Evolutionary conservation across 192 early-diverging fungal genomes (phyloP).

Genomic region (Endogone sp.): DNA sequence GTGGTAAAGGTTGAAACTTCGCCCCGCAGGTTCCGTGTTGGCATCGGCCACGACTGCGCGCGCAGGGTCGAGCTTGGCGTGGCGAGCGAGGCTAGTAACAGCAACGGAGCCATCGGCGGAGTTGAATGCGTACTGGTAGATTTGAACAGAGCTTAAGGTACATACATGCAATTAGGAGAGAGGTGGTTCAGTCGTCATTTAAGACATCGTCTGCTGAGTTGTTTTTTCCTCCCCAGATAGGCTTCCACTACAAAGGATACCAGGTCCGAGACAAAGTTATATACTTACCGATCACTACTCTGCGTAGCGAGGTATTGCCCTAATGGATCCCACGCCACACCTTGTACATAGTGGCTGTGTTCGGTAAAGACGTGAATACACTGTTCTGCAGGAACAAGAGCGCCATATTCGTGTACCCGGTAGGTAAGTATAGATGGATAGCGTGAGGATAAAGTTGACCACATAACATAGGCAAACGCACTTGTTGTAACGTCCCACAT

Average conservation of each 20-base stretch:
- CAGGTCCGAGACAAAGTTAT: too few species aligned
- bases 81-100: slow-evolving; percentile 23
- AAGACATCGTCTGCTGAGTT: slow-evolving; percentile 1
- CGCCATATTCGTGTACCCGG: too few species aligned
- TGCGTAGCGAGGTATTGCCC: slow-evolving; percentile 85
- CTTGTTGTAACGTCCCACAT: slow-evolving; percentile 79
- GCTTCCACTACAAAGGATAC: too few species aligned
- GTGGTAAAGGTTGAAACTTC: slow-evolving; percentile 58
- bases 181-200: too few species aligned
- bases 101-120: slow-evolving; percentile 20
- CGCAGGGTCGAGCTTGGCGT: slow-evolving; percentile 18
- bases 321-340: slow-evolving; percentile 93
- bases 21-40: slow-evolving; percentile 11
- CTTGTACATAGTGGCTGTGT: slow-evolving; percentile 95
- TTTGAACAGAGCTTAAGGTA: slow-evolving; percentile 35
- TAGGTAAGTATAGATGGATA: too few species aligned
- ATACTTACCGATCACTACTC: slow-evolving; percentile 81
- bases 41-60: neutral
- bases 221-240: too few species aligned
- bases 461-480: too few species aligned
- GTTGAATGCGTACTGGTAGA: slow-evolving; percentile 32
- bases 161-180: too few species aligned
- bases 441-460: too few species aligned
- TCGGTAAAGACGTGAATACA: slow-evolving; percentile 74
- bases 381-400: slow-evolving; percentile 37